A percentile compares a stretch with the other conserved stretches of the same genome.
phyloP scores from a whole-genome alignment of 2,329 filamentous ascomycete species.

The Delphinella strobiligena region DNA sequence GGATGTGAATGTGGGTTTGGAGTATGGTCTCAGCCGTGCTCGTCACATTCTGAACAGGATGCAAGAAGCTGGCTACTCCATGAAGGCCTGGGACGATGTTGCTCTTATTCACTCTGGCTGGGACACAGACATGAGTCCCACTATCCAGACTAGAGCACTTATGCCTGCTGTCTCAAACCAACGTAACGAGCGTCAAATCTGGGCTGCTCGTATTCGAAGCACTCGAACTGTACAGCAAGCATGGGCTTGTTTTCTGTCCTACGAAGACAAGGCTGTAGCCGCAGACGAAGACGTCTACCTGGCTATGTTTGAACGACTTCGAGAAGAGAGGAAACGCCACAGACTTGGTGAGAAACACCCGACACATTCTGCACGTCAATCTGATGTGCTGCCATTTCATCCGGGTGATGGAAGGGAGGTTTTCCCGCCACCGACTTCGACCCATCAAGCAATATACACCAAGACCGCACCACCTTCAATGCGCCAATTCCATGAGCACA shows the following conservation, averaged over 20 bases:
- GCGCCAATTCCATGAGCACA: slow-evolving; percentile 45
- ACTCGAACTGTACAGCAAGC: slow-evolving; percentile 52
- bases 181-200: slow-evolving; percentile 24
- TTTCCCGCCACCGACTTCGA: slow-evolving; percentile 43
- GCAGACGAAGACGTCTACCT: slow-evolving; percentile 35
- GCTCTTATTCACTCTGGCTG: slow-evolving; percentile 46
- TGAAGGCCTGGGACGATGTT: slow-evolving; percentile 39
- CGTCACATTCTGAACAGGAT: slow-evolving; percentile 43
- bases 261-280: slow-evolving; percentile 30
- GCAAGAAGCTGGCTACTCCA: slow-evolving; percentile 46
- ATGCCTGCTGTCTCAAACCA: slow-evolving; percentile 17
- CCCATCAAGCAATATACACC: slow-evolving; percentile 53
- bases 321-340: slow-evolving; percentile 21
- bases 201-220: slow-evolving; percentile 45
- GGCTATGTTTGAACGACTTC: slow-evolving; percentile 46
- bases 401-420: slow-evolving; percentile 51
- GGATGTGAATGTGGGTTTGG: slow-evolving; percentile 44
- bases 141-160: slow-evolving; percentile 46
- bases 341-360: background rate
- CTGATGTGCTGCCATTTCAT: slow-evolving; percentile 19
- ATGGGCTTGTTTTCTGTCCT: slow-evolving; percentile 52
- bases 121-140: slow-evolving; percentile 51
- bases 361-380: slow-evolving; percentile 8
- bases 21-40: slow-evolving; percentile 46
- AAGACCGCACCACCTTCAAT: slow-evolving; percentile 49